A percentile compares a stretch with the other conserved stretches of the same genome.
Conservation (phyloP, 2,329 filamentous ascomycete genomes). For the Daldinia sp. region DNA sequence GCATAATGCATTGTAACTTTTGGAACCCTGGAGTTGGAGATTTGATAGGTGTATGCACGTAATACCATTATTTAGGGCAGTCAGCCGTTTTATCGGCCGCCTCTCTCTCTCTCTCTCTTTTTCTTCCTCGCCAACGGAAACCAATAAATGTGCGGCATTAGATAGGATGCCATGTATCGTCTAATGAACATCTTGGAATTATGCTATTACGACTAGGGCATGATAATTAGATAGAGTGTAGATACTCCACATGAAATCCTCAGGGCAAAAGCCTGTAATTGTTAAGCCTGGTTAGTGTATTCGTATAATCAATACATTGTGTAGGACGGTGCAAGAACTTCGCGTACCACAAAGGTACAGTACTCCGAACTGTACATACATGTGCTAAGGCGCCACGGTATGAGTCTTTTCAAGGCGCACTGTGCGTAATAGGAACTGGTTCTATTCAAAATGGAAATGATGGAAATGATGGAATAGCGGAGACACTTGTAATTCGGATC, state of each 20-base stretch:
- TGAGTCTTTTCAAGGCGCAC: constrained; percentile 20
- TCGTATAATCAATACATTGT: neutral
- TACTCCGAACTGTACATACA: constrained; percentile 17
- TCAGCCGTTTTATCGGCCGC: constrained; percentile 36
- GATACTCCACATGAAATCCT: constrained; percentile 28
- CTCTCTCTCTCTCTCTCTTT: neutral
- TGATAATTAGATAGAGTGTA: constrained; percentile 26
- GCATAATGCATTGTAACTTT: constrained; percentile 40
- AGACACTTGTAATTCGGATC: constrained; percentile 27
- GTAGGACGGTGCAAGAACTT: neutral
- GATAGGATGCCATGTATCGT: constrained; percentile 23
- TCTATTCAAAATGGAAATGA: constrained; percentile 34
- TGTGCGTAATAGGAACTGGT: constrained; percentile 32
- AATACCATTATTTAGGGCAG: constrained; percentile 43
- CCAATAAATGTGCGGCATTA: constrained; percentile 28
- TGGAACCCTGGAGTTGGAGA: constrained; percentile 23
- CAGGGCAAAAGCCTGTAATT: constrained; percentile 13
- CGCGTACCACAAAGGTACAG: constrained; percentile 19
- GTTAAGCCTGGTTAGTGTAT: neutral
- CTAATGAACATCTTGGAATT: constrained; percentile 41
- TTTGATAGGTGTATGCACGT: constrained; percentile 49
- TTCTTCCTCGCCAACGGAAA: constrained; percentile 9
- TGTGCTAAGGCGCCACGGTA: constrained; percentile 28
- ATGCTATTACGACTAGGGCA: constrained; percentile 39
- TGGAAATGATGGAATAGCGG: constrained; percentile 24